Conservation (phyloP, 768 basidiomycete genomes). For the Imleria badia region DNA sequence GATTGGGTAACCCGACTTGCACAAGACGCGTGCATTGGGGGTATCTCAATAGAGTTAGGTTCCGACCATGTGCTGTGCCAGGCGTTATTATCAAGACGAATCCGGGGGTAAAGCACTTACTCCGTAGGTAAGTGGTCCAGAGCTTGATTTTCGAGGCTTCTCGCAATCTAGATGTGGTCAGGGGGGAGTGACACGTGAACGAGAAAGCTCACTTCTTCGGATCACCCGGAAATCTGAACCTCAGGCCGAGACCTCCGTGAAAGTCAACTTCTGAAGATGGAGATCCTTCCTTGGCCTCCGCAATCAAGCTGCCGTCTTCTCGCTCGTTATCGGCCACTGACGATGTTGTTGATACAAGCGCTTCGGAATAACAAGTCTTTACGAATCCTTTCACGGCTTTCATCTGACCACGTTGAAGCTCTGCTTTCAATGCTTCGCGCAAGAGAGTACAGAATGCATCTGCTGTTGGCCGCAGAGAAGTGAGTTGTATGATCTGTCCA, state of each 20-base stretch:
- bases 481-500: slow-evolving; percentile 84
- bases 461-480: slow-evolving; percentile 88
- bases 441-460: slow-evolving; percentile 90
- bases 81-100: slow-evolving; percentile 10
- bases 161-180: slow-evolving; percentile 54
- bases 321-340: slow-evolving; percentile 62
- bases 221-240: slow-evolving; percentile 90
- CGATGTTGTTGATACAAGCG: slow-evolving; percentile 61
- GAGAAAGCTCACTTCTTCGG: slow-evolving; percentile 70
- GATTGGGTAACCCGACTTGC: slow-evolving; percentile 94
- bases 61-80: slow-evolving; percentile 79
- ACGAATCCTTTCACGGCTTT: slow-evolving; percentile 88
- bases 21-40: slow-evolving; percentile 97
- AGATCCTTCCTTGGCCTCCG: slow-evolving; percentile 51
- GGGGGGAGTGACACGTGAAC: background rate
- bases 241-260: slow-evolving; percentile 76
- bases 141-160: slow-evolving; percentile 95
- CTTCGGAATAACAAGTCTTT: slow-evolving; percentile 93
- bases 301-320: slow-evolving; percentile 65
- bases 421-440: slow-evolving; percentile 84
- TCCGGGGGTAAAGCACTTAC: slow-evolving; percentile 42
- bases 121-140: slow-evolving; percentile 84
- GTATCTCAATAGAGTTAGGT: slow-evolving; percentile 92
- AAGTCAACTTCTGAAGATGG: slow-evolving; percentile 52
- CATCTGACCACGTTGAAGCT: slow-evolving; percentile 91